Evolutionary conservation across 768 basidiomycete genomes (phyloP).

Genomic region (Lyophyllum shimeji): DNA sequence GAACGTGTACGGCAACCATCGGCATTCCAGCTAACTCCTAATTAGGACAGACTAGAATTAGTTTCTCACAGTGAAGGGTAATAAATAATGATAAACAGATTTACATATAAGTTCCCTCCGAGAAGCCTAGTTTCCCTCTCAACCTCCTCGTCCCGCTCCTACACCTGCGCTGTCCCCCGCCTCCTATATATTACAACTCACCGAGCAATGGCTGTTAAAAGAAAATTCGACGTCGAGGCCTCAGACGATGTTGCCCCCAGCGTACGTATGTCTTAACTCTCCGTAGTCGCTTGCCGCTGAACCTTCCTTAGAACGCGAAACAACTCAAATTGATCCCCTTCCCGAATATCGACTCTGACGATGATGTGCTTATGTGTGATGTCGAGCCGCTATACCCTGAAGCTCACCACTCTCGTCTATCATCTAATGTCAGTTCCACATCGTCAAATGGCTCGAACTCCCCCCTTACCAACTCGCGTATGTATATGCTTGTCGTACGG

Average conservation of each 20-base stretch:
- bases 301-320: slow-evolving; percentile 49
- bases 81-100: slow-evolving; percentile 24
- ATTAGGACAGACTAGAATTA: not conserved
- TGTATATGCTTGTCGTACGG: slow-evolving; percentile 24
- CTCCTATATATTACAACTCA: slow-evolving; percentile 11
- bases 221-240: slow-evolving; percentile 66
- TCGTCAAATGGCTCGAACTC: slow-evolving; percentile 51
- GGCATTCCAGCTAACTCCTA: slow-evolving; percentile 2
- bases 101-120: slow-evolving; percentile 28
- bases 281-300: slow-evolving; percentile 18
- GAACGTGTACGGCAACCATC: not conserved
- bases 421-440: slow-evolving; percentile 64
- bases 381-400: slow-evolving; percentile 54
- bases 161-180: slow-evolving; percentile 13
- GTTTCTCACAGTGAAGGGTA: slow-evolving; percentile 5
- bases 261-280: slow-evolving; percentile 33
- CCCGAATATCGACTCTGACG: slow-evolving; percentile 61
- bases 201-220: slow-evolving; percentile 69
- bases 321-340: slow-evolving; percentile 77
- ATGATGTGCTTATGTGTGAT: slow-evolving; percentile 74
- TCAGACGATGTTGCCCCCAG: slow-evolving; percentile 47
- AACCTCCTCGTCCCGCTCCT: slow-evolving; percentile 20
- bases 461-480: slow-evolving; percentile 46
- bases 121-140: slow-evolving; percentile 7
- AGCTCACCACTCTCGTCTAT: slow-evolving; percentile 60